Evolutionary conservation across 2,329 filamentous ascomycete species (phyloP).

Genomic region (Pseudocercospora cruenta): DNA sequence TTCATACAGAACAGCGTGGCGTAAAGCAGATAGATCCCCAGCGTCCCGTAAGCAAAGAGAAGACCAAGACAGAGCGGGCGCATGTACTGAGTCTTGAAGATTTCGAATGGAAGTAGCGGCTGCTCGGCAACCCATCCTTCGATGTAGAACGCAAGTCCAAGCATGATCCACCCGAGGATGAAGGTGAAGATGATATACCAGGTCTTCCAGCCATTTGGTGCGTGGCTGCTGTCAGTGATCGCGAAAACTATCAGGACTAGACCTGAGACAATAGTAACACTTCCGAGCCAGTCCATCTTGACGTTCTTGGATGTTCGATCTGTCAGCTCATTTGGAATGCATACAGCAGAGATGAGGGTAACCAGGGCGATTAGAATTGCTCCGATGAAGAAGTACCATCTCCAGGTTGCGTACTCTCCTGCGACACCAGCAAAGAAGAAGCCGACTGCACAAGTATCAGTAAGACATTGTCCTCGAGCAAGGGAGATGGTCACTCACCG

Average conservation of each 20-base stretch:
- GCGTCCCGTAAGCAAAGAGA: constrained; percentile 69
- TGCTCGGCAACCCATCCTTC: constrained; percentile 71
- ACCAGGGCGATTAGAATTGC: constrained; percentile 56
- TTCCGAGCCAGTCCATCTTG: constrained; percentile 72
- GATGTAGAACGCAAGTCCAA: constrained; percentile 67
- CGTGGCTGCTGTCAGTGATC: constrained; percentile 72
- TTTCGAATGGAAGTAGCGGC: constrained; percentile 69
- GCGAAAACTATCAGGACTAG: constrained; percentile 73
- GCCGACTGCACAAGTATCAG: constrained; percentile 45
- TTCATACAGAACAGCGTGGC: constrained; percentile 68
- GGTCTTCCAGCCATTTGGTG: constrained; percentile 70
- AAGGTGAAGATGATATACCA: constrained; percentile 72
- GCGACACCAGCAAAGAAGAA: constrained; percentile 68
- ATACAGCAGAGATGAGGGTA: constrained; percentile 49
- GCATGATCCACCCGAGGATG: constrained; percentile 62
- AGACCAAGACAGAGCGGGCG: constrained; percentile 63
- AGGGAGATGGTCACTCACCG: constrained; percentile 27
- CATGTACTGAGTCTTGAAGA: constrained; percentile 74
- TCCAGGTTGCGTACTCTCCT: constrained; percentile 60
- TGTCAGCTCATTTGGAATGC: constrained; percentile 54
- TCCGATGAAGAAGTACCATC: constrained; percentile 72
- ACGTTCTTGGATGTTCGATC: constrained; percentile 45
- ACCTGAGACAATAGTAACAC: constrained; percentile 63
- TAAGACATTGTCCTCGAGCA: background rate
- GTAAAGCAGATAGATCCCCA: constrained; percentile 72